phyloP scores from a whole-genome alignment of 2,329 filamentous ascomycete species.

The Penicillium occitanis region DNA sequence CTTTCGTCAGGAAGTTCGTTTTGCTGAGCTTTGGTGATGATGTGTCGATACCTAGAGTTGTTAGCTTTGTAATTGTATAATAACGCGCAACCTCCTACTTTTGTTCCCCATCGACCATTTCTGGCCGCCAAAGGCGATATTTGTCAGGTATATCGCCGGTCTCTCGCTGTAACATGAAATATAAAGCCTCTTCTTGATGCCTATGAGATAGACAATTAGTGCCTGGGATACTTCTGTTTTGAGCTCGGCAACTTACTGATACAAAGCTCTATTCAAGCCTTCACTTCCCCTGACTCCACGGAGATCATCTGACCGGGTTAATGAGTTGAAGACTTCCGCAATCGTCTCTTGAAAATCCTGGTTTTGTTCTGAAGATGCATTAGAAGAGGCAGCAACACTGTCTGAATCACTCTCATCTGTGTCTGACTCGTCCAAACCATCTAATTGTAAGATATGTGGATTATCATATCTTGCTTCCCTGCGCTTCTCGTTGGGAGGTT shows the following conservation, averaged over 20 bases:
- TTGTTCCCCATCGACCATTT: slow-evolving; percentile 25
- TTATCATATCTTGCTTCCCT: slow-evolving; percentile 13
- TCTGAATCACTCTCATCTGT: neutral
- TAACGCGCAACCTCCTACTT: slow-evolving; percentile 23
- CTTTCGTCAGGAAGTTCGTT: slow-evolving; percentile 27
- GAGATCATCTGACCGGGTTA: slow-evolving; percentile 9
- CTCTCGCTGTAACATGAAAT: slow-evolving; percentile 22
- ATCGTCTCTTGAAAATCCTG: slow-evolving; percentile 10
- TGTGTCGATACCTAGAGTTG: slow-evolving; percentile 36
- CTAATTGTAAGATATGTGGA: slow-evolving; percentile 10
- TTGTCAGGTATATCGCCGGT: slow-evolving; percentile 31
- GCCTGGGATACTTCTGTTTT: neutral
- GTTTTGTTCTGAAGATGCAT: neutral
- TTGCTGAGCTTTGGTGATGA: slow-evolving; percentile 40
- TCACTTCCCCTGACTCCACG: slow-evolving; percentile 12
- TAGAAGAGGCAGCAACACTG: neutral
- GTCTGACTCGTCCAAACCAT: slow-evolving; percentile 1
- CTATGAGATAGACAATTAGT: neutral
- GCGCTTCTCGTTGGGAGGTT: slow-evolving; percentile 8
- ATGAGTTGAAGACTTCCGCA: neutral
- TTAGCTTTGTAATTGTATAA: neutral
- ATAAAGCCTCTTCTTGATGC: slow-evolving; percentile 15
- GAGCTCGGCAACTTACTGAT: neutral
- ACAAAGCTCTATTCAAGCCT: slow-evolving; percentile 7
- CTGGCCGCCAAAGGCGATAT: slow-evolving; percentile 31